phyloP scores from a whole-genome alignment of 108 stramenopile genomes.

The Pinguiococcus pyrenoidosus region DNA sequence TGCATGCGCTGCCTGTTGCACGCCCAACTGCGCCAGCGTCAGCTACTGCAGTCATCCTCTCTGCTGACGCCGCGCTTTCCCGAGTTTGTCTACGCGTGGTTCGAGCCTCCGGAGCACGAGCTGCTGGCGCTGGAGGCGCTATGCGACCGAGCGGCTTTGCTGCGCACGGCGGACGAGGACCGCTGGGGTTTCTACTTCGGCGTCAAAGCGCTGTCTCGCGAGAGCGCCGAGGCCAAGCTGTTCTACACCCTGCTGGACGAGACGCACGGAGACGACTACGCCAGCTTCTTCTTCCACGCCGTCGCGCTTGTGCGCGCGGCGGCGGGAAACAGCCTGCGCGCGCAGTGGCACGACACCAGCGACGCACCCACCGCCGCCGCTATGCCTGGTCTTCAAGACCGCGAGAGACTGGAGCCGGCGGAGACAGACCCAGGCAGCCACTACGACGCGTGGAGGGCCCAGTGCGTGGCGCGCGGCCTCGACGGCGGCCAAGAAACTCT shows the following conservation, averaged over 20 bases:
- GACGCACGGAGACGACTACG: constrained; percentile 32
- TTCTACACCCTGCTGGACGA: constrained; percentile 39
- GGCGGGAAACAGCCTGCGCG: constrained; percentile 1
- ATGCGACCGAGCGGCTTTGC: not conserved
- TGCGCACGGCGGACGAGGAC: constrained; percentile 35
- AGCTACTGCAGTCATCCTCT: constrained; percentile 1
- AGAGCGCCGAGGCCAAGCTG: constrained; percentile 25
- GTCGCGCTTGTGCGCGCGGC: constrained; percentile 6
- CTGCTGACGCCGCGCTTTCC: constrained; percentile 33
- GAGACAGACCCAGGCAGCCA: no score
- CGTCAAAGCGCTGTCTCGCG: constrained; percentile 18
- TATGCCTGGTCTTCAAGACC: no score
- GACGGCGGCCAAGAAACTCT: no score
- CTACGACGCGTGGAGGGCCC: no score
- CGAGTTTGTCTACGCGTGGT: constrained; percentile 52
- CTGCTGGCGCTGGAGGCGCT: not conserved
- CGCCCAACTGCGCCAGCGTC: constrained; percentile 21
- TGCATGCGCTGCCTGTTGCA: constrained; percentile 31
- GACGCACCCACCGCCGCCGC: no score
- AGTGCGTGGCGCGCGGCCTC: no score
- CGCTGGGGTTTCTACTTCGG: constrained; percentile 60
- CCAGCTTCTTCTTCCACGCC: constrained; percentile 4
- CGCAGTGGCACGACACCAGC: no score
- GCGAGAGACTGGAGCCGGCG: no score
- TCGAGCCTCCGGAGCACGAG: constrained; percentile 15